Base-by-base conservation (phyloP, 176 grass and related monocot genomes). In the Lolium multiflorum region DNA sequence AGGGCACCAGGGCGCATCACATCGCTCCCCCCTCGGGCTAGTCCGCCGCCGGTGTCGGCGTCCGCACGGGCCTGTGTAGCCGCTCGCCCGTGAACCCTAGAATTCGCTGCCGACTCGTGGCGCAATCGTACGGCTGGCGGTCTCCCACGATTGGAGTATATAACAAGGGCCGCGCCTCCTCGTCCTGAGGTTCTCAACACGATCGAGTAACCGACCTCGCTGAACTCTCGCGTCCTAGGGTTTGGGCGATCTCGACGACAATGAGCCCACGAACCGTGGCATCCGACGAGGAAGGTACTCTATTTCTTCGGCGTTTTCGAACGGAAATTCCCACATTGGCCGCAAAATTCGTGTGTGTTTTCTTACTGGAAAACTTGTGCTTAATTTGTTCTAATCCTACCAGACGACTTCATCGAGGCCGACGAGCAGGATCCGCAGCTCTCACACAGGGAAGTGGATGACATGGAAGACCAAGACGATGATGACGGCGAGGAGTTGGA, bases 271-370 rank as follows among this genome's bases (percentile, higher is more conserved):
- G 83, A 51, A 85, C 89, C 16, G 87, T 93, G 24, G 83, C 92
- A 2, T 96, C 94, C 51, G 97, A 97, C 15, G 97, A 99, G 8
- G 92, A 99, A 93, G 97, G 94, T 93, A 82, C 9, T 79, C 11
- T 9, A 74, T 81, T 61, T 81, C 20, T 51, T 52, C 52, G 38
- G 59, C 15, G 15, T 13, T 84, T 89, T 63, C 2, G 2, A 20
- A 31, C 9, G 4, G 35, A 54, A 9, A 31, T 82, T 74, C 76
- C 4, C 31, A 65, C 26, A 65, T 35, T 66, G 25, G 26, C 3
- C 13, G 13, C 13, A 16, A 66, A 31, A 13, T 28, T 31, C 25
- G 61, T 28, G 73, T 12, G 35, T 13, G 74, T 82, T 76, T 90
- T 65, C 66, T 22, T 85, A 24, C 88, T 82, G n/a, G 70, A 78